Conservation (phyloP, 192 early-diverging fungal species). For the Spinellus fusiger region DNA sequence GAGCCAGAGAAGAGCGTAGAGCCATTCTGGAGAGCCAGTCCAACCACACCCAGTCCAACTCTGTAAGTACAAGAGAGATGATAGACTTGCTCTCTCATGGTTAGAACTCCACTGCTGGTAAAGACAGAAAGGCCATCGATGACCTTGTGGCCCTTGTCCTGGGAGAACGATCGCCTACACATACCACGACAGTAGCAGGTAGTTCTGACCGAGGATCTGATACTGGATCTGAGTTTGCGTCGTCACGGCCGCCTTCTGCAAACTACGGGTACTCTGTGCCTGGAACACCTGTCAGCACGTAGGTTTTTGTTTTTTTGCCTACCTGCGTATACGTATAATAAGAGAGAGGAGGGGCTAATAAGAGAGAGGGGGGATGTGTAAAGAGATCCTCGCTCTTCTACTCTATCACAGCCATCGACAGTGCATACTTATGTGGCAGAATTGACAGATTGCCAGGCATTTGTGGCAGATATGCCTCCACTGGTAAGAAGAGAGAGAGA, state of each 20-base stretch:
- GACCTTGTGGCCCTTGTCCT: conserved; percentile 82
- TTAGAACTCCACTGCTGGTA: conserved; percentile 13
- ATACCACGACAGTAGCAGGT: conserved; percentile 28
- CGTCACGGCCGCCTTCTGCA: conserved; percentile 37
- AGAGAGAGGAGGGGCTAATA: too few species aligned
- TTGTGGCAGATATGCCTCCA: conserved; percentile 84
- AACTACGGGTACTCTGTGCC: conserved; percentile 19
- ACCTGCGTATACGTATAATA: too few species aligned
- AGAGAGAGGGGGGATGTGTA: too few species aligned
- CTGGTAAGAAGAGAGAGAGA: conserved; percentile 37
- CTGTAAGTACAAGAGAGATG: conserved; percentile 12
- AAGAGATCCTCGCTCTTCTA: conserved; percentile 11
- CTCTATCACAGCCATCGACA: conserved; percentile 5
- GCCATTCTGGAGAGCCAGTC: conserved; percentile 36
- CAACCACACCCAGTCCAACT: conserved; percentile 12
- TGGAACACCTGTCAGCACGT: conserved; percentile 24
- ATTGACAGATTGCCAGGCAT: conserved; percentile 64
- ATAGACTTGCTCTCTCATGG: background rate
- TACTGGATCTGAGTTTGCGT: conserved; percentile 30
- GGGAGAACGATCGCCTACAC: conserved; percentile 52
- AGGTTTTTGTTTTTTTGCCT: conserved; percentile 10
- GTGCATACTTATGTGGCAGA: conserved; percentile 43
- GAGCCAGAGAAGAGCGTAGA: conserved; percentile 73
- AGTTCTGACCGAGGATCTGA: conserved; percentile 44
- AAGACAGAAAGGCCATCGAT: conserved; percentile 68